phyloP scores from a whole-genome alignment of 305 asterid genomes.

The Fraxinus greggii region DNA sequence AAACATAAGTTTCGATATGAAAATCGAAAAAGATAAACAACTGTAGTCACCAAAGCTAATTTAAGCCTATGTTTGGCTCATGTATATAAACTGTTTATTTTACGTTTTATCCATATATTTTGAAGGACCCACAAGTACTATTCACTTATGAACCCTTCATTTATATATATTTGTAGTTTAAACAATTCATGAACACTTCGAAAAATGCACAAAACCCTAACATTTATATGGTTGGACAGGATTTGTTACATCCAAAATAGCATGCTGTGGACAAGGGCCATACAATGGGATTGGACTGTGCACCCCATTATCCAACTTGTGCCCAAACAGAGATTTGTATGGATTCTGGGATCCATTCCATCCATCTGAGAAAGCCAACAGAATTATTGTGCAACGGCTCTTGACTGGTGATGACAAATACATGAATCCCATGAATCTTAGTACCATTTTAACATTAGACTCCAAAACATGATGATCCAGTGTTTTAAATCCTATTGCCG shows the following conservation, averaged over 20 bases:
- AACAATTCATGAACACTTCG: not conserved
- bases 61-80: too few relatives aligned
- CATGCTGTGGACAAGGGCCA: constrained; percentile 80
- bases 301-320: constrained; percentile 56
- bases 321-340: constrained; percentile 56
- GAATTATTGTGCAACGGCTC: constrained; percentile 58
- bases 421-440: constrained; percentile 71
- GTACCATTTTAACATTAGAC: constrained; percentile 52
- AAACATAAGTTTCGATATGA: not conserved
- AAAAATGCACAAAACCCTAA: not conserved
- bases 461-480: constrained; percentile 35
- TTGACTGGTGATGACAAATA: constrained; percentile 44
- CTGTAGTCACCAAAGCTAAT: not conserved
- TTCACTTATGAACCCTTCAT: too few relatives aligned
- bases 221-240: constrained; percentile 31
- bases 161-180: not conserved
- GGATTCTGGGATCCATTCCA: constrained; percentile 78
- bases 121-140: too few relatives aligned
- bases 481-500: not conserved
- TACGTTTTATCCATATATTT: too few relatives aligned
- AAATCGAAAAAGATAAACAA: not conserved
- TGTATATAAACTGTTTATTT: too few relatives aligned
- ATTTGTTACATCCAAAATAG: constrained; percentile 62
- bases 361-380: constrained; percentile 67
- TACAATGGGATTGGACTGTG: constrained; percentile 73